Percentiles rank a stretch among this genome's conserved stretches.
Evolutionary conservation across 768 basidiomycete genomes (phyloP).

Genomic region (Suillus tomentosus): DNA sequence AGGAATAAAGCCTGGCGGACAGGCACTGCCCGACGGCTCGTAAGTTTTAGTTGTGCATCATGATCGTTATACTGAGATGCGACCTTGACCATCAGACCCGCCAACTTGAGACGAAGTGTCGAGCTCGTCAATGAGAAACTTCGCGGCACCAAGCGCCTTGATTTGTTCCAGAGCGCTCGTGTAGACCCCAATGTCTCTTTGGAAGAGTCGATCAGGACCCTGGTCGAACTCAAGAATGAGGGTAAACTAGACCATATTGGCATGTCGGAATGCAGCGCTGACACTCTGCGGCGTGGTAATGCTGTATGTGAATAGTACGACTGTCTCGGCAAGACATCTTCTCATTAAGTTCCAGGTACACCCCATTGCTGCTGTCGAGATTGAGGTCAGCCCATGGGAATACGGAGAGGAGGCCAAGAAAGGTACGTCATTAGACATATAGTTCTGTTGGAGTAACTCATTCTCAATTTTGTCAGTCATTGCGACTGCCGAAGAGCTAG

Average conservation of each 20-base stretch:
- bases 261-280: conserved; percentile 53
- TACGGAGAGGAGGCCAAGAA: conserved; percentile 54
- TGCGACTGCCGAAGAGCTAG: conserved; percentile 53
- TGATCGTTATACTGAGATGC: neutral
- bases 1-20: conserved; percentile 13
- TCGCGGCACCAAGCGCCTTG: conserved; percentile 54
- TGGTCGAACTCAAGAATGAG: conserved; percentile 42
- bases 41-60: conserved; percentile 16
- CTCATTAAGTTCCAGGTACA: conserved; percentile 39
- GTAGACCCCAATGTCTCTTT: conserved; percentile 44
- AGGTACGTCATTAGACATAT: conserved; percentile 23
- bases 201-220: conserved; percentile 45
- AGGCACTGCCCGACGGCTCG: conserved; percentile 7
- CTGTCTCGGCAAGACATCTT: neutral
- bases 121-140: conserved; percentile 44
- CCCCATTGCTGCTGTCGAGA: conserved; percentile 62
- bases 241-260: conserved; percentile 54
- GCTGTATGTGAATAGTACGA: conserved; percentile 25
- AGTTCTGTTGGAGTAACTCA: neutral
- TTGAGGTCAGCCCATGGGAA: conserved; percentile 66
- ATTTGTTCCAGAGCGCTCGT: conserved; percentile 59
- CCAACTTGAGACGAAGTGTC: conserved; percentile 52
- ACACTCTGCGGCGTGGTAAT: conserved; percentile 45
- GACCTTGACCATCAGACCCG: conserved; percentile 29
- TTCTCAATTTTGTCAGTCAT: conserved; percentile 40